Percentiles rank a stretch among this genome's conserved stretches.
Evolutionary conservation across 768 basidiomycete genomes (phyloP).

Genomic region (Hemileccinum rubropunctum): DNA sequence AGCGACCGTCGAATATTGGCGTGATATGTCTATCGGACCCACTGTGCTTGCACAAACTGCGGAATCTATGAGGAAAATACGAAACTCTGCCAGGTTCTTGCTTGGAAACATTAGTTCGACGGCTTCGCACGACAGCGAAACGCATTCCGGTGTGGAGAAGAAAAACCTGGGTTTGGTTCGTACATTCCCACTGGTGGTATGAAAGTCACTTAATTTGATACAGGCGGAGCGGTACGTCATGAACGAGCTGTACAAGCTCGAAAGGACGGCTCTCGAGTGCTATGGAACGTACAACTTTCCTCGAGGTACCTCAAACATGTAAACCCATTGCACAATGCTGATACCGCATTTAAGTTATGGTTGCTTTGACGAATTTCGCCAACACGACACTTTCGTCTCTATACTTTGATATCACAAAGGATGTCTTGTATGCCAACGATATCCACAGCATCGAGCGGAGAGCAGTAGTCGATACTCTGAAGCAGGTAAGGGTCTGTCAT

Average conservation of each 20-base stretch:
- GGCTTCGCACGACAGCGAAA: conserved; percentile 3
- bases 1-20: conserved; percentile 86
- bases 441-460: conserved; percentile 51
- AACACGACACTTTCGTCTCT: conserved; percentile 84
- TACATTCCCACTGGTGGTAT: conserved; percentile 1
- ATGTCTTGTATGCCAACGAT: conserved; percentile 77
- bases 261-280: conserved; percentile 60
- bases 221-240: conserved; percentile 87
- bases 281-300: conserved; percentile 80
- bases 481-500: conserved; percentile 47
- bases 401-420: conserved; percentile 92
- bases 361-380: conserved; percentile 69
- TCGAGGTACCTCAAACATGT: conserved; percentile 49
- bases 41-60: conserved; percentile 71
- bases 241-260: conserved; percentile 75
- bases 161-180: conserved; percentile 65
- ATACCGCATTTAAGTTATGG: conserved; percentile 52
- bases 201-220: conserved; percentile 5
- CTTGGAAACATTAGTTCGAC: conserved; percentile 66
- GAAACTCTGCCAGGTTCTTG: conserved; percentile 84
- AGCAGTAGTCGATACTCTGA: conserved; percentile 66
- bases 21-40: conserved; percentile 84
- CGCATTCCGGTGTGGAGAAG: conserved; percentile 12
- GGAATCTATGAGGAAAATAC: conserved; percentile 77
- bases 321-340: background rate